These are phyloP conservation scores for Russula brevipes DNA, from an alignment of 768 basidiomycete species.

Conservation along the genomic window DNA sequence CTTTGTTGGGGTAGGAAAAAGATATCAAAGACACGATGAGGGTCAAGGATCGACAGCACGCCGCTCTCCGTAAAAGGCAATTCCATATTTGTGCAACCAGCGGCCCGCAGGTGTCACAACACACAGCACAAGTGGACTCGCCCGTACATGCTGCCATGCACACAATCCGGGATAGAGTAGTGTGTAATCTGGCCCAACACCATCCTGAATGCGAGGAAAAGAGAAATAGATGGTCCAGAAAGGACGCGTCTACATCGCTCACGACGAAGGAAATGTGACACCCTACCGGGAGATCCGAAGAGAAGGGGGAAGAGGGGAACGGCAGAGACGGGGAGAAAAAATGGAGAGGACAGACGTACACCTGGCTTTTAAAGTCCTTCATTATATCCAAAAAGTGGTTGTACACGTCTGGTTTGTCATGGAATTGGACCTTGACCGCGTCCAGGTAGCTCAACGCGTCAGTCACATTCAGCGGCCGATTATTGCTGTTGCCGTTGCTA, in stretches of 20 bases:
- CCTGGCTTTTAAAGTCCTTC: conserved; percentile 99
- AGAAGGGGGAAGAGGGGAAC: not conserved
- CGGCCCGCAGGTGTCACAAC: conserved; percentile 3
- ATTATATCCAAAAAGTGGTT: conserved; percentile 94
- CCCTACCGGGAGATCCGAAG: not conserved
- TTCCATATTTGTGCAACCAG: not conserved
- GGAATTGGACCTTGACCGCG: conserved; percentile 89
- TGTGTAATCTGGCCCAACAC: not conserved
- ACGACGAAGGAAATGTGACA: not conserved
- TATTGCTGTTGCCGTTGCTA: conserved; percentile 29
- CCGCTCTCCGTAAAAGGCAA: conserved; percentile 13
- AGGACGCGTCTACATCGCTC: not conserved
- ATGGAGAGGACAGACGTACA: conserved; percentile 45
- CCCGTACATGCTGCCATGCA: not conserved
- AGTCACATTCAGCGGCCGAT: conserved; percentile 79
- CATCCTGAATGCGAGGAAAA: not conserved
- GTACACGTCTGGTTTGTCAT: conserved; percentile 88
- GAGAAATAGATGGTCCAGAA: not conserved
- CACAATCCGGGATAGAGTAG: not conserved
- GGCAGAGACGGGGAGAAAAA: not conserved
- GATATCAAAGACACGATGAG: conserved; percentile 21
- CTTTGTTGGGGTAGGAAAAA: conserved; percentile 14
- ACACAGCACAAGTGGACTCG: not conserved
- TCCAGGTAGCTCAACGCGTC: conserved; percentile 93
- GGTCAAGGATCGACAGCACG: conserved; percentile 6